Conservation (phyloP, 2,329 filamentous ascomycete genomes). For the Neonectria sp. region DNA sequence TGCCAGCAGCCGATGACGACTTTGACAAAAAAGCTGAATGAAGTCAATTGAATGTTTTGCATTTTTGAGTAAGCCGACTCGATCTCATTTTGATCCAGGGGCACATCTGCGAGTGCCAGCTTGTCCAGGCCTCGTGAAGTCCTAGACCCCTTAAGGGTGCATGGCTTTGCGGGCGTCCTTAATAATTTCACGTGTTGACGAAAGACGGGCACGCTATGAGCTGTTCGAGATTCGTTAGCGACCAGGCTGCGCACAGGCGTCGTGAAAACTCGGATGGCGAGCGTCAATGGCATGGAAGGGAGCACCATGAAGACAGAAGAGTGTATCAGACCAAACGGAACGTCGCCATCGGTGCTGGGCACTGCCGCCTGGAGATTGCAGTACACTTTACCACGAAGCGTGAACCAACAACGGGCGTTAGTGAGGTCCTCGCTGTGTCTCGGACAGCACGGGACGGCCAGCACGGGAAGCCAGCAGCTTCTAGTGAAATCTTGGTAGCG, state of each 20-base stretch:
- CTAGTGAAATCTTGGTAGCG: not conserved
- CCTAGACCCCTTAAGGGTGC: not conserved
- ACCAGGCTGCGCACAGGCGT: not conserved
- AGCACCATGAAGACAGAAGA: no score
- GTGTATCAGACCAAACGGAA: no score
- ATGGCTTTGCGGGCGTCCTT: not conserved
- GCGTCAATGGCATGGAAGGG: not conserved
- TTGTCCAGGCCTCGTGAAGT: not conserved
- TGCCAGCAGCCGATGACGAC: no score
- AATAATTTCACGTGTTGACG: no score
- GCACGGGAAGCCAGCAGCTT: not conserved
- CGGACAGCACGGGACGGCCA: not conserved
- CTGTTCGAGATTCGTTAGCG: no score
- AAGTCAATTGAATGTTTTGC: not conserved
- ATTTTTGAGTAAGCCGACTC: not conserved
- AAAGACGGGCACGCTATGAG: not conserved
- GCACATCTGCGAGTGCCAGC: not conserved
- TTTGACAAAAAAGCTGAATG: no score
- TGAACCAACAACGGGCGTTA: no score
- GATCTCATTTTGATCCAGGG: not conserved
- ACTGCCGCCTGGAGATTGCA: no score
- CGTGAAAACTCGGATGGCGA: not conserved
- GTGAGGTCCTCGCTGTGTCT: not conserved
- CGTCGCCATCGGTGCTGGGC: no score
- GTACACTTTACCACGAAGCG: no score